These are phyloP conservation scores for Tricholoma terreum DNA, from an alignment of 768 basidiomycete species.

Conservation along the genomic window DNA sequence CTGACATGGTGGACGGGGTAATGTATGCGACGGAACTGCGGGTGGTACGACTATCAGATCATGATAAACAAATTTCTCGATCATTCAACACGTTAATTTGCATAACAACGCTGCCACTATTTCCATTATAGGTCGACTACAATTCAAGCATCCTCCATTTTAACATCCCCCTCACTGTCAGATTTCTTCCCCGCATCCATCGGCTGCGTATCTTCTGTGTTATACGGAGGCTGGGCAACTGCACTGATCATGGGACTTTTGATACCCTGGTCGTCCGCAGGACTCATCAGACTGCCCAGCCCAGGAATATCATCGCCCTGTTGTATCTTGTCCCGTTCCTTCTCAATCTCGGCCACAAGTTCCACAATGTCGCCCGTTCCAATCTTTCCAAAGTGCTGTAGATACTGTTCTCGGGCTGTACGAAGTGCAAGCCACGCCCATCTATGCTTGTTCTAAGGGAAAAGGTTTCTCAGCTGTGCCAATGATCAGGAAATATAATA, in stretches of 20 bases:
- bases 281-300: slow-evolving; percentile 20
- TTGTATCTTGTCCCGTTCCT: slow-evolving; percentile 37
- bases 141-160: slow-evolving; percentile 40
- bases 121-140: no score
- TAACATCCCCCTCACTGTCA: slow-evolving; percentile 45
- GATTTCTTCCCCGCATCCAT: slow-evolving; percentile 15
- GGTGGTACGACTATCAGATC: not conserved
- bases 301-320: slow-evolving; percentile 35
- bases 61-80: no score
- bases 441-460: slow-evolving; percentile 65
- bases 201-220: slow-evolving; percentile 19
- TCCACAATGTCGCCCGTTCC: slow-evolving; percentile 70
- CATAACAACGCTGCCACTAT: no score
- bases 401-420: slow-evolving; percentile 65
- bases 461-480: slow-evolving; percentile 3
- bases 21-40: not conserved
- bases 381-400: slow-evolving; percentile 80
- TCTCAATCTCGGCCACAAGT: slow-evolving; percentile 50
- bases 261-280: slow-evolving; percentile 29
- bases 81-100: no score
- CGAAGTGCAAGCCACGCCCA: slow-evolving; percentile 83
- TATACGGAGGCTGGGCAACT: slow-evolving; percentile 15
- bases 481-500: slow-evolving; percentile 7
- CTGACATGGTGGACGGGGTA: slow-evolving; percentile 14
- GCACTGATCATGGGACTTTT: slow-evolving; percentile 29